Evolutionary conservation across 768 basidiomycete species (phyloP).

Genomic region (Naganishia kalamii): DNA sequence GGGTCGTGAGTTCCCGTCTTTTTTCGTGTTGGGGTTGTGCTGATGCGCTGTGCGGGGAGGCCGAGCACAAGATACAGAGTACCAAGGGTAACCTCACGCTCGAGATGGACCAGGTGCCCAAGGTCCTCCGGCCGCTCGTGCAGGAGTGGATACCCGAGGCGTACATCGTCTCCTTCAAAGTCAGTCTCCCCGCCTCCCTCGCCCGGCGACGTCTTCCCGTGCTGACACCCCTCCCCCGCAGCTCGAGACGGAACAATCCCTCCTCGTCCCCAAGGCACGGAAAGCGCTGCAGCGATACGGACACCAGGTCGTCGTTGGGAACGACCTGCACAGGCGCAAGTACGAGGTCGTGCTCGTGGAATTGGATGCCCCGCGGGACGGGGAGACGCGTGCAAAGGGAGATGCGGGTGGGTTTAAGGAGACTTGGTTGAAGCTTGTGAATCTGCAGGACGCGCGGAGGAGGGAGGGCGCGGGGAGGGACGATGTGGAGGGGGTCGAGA

Average conservation of each 20-base stretch:
- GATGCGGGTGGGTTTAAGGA: conserved; percentile 35
- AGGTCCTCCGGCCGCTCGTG: conserved; percentile 85
- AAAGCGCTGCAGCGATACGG: conserved; percentile 86
- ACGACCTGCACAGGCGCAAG: conserved; percentile 86
- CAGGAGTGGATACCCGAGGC: conserved; percentile 87
- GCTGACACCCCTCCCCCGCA: conserved; percentile 41
- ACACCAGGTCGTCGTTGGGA: conserved; percentile 95
- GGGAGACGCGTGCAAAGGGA: conserved; percentile 16
- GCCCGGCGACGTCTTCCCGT: neutral
- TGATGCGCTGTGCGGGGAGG: conserved; percentile 51
- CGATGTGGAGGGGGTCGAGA: conserved; percentile 61
- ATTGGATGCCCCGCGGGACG: conserved; percentile 27
- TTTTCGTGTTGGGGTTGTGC: neutral
- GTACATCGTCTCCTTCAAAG: conserved; percentile 96
- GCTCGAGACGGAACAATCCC: conserved; percentile 81
- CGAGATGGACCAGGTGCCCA: conserved; percentile 99
- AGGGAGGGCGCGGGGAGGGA: conserved; percentile 46
- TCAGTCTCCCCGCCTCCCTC: conserved; percentile 38
- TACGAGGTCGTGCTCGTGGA: conserved; percentile 88
- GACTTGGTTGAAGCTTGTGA: conserved; percentile 43
- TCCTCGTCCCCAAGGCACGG: conserved; percentile 85
- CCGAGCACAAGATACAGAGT: conserved; percentile 97
- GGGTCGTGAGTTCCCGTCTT: conserved; percentile 59
- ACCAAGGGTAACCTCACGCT: conserved; percentile 86
- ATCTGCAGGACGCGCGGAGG: conserved; percentile 29